phyloP scores from a whole-genome alignment of 495 filamentous ascomycete genomes.

The Penicillium dipodomyicola region DNA sequence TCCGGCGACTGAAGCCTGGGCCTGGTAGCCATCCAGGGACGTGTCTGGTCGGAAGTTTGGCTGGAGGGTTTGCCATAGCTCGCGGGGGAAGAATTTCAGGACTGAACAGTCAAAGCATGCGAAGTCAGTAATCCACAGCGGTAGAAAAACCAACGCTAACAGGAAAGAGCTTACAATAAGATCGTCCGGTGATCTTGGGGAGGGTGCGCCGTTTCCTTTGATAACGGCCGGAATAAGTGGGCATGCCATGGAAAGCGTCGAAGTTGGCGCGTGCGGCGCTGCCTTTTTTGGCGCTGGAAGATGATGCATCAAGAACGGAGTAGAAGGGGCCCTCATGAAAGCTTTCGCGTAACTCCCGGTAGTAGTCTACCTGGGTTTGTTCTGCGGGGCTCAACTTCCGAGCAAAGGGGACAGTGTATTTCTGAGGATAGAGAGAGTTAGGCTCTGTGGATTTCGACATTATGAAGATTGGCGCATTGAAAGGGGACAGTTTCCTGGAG shows the following conservation, averaged over 20 bases:
- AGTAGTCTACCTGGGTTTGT: conserved; percentile 42
- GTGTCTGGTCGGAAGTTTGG: conserved; percentile 43
- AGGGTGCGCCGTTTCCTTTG: conserved; percentile 51
- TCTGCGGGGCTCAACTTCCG: conserved; percentile 35
- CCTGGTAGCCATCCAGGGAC: conserved; percentile 33
- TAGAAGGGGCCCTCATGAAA: conserved; percentile 59
- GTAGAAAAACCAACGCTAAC: background rate
- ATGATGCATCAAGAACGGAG: conserved; percentile 51
- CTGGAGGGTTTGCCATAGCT: conserved; percentile 53
- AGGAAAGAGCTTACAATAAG: conserved; percentile 43
- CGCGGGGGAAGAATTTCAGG: conserved; percentile 56
- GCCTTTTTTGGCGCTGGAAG: conserved; percentile 42
- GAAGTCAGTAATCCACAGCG: conserved; percentile 9
- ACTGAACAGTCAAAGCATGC: conserved; percentile 29
- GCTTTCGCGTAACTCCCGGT: conserved; percentile 48
- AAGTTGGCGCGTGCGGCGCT: conserved; percentile 41
- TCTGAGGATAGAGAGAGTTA: conserved; percentile 21
- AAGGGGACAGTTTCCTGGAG: background rate
- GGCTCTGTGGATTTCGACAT: background rate
- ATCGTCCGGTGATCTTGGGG: conserved; percentile 48
- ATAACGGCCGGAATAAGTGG: conserved; percentile 55
- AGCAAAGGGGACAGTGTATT: conserved; percentile 38
- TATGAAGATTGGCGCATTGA: background rate
- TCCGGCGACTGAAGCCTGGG: conserved; percentile 19
- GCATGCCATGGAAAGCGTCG: conserved; percentile 61